phyloP scores from a whole-genome alignment of 495 filamentous ascomycete genomes.

The Hypoxylon perforatum region DNA sequence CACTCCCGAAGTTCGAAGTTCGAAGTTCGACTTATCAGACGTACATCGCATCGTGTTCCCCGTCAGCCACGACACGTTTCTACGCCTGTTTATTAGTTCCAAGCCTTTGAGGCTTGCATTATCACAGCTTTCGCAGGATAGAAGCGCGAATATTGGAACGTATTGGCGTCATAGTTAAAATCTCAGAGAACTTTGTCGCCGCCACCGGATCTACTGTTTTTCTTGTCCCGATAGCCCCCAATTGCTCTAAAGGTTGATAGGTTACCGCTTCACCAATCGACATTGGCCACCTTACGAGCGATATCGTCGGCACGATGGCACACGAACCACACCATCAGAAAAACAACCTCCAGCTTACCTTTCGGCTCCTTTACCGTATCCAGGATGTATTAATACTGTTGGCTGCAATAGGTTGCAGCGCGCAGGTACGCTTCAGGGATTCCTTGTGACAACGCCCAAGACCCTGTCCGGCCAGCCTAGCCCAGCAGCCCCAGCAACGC shows the following conservation, averaged over 20 bases:
- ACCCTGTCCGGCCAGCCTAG: constrained; percentile 6
- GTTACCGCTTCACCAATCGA: constrained; percentile 10
- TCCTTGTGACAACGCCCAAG: constrained; percentile 20
- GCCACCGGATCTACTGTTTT: constrained; percentile 15
- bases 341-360: constrained; percentile 8
- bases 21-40: constrained; percentile 1
- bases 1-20: neutral
- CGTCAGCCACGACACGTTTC: constrained; percentile 8
- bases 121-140: constrained; percentile 14
- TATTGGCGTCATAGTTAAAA: neutral
- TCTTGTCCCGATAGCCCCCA: neutral
- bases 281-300: constrained; percentile 31
- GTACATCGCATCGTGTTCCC: constrained; percentile 4
- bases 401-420: constrained; percentile 9
- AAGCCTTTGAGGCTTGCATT: constrained; percentile 28
- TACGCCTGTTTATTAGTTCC: constrained; percentile 18
- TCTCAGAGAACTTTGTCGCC: constrained; percentile 9
- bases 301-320: constrained; percentile 27
- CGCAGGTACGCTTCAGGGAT: constrained; percentile 24
- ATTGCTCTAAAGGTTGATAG: neutral
- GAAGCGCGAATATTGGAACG: constrained; percentile 1
- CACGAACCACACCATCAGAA: constrained; percentile 36
- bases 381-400: constrained; percentile 26
- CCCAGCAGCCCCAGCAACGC: neutral
- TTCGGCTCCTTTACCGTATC: constrained; percentile 35